Evolutionary conservation across 129 eudicot species (phyloP).

Genomic region (Arctium lappa): DNA sequence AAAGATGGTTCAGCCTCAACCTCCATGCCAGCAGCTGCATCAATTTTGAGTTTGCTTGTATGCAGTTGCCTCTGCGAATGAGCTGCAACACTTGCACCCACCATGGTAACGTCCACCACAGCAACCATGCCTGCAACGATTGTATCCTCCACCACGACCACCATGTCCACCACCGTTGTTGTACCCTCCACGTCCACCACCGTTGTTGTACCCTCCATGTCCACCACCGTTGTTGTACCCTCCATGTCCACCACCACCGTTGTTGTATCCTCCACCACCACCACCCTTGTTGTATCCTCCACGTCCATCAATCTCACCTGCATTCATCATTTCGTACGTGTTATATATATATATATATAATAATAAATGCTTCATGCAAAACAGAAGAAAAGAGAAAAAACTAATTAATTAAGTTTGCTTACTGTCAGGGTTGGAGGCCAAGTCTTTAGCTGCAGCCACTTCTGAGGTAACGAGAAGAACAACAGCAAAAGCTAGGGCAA

Average conservation of each 20-base stretch:
- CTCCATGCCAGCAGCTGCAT: neutral
- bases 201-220: neutral
- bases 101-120: constrained; percentile 16
- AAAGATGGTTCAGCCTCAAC: neutral
- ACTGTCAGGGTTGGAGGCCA: constrained; percentile 27
- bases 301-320: constrained; percentile 27
- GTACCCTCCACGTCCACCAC: constrained; percentile 12
- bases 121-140: constrained; percentile 7
- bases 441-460: constrained; percentile 14
- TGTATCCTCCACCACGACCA: neutral
- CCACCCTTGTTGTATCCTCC: neutral
- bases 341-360: too few relatives aligned
- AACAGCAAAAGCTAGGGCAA: constrained; percentile 21
- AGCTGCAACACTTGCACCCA: constrained; percentile 28
- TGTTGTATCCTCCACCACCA: neutral
- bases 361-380: neutral
- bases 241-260: constrained; percentile 10
- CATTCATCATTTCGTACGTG: neutral
- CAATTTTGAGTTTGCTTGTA: constrained; percentile 35
- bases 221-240: neutral
- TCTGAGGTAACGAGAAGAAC: constrained; percentile 33
- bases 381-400: neutral
- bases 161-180: neutral
- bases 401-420: neutral
- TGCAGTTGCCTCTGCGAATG: constrained; percentile 31